Evolutionary conservation across 192 early-diverging fungal species (phyloP), one percentile per base, ranked within the genome.

Genomic region (Gonapodya prolifera): DNA sequence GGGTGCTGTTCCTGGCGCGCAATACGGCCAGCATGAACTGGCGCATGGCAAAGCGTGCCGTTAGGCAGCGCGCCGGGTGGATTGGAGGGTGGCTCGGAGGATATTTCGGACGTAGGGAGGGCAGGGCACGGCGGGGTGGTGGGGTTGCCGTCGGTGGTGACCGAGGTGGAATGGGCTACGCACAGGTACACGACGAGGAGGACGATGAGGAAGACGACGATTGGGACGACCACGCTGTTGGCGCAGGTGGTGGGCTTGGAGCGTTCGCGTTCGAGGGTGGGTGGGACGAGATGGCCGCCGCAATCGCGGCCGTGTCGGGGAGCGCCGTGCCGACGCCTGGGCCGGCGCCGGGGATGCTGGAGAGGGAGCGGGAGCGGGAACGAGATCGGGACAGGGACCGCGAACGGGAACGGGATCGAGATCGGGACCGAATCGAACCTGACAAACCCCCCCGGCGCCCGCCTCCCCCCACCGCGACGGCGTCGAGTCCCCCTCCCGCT

Each of bases 11-110:
- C 73, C 73, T 86, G 34, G 85, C 86, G 83, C 86, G 86, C 76
- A 87, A 87, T 75, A 84, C 87, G 2, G 84, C 84, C 31, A 79
- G 78, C 61, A 80, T 88, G 77, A 87, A 88, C 70, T 85, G 86
- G 0, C 83, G 78, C 2, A 85, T 88, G 87, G 87, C 87, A 31
- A 88, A 88, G 79, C 80, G 81, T 45, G 75, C 18, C 74, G 32
- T 80, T 31, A 75, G 78, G 34, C 84, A 86, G 80, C 77, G 85
- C 45, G 83, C 86, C 30, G 83, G 82, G 0, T 86, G 85, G 87
- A 85, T 84, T 8, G 86, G 83, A 76, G 84, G 84, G 35, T 88
- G 87, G 87, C 80, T 84, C 23, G 85, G 84, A 29, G 80, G 82
- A 1, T 70, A 86, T n/a, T 85, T 88, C 70, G 61, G 77, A 69